These are phyloP conservation scores for Orbilia quercus DNA, from an alignment of 2,329 filamentous ascomycete species.

Conservation along the genomic window DNA sequence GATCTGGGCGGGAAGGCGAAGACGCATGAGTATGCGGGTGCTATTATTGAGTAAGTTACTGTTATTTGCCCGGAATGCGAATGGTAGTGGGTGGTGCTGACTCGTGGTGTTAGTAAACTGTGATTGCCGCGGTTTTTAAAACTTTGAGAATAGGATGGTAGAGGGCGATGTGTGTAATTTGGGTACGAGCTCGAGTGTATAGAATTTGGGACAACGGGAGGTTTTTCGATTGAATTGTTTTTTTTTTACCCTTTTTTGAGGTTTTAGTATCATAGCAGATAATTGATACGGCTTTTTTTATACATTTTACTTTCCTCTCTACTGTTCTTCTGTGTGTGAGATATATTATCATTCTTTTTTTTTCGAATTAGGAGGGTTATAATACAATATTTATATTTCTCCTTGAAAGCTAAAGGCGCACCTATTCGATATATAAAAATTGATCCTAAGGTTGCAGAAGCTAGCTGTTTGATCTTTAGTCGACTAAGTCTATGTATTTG, in stretches of 20 bases:
- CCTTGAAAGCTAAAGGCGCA: too few relatives aligned
- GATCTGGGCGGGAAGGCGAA: constrained; percentile 96
- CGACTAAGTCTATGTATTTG: too few relatives aligned
- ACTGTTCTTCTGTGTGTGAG: constrained; percentile 9
- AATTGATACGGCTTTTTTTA: constrained; percentile 32
- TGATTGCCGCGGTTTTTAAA: constrained; percentile 6
- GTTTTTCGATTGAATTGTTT: constrained; percentile 8
- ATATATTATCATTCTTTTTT: constrained; percentile 13
- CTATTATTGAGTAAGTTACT: constrained; percentile 80
- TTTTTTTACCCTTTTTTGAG: constrained; percentile 1
- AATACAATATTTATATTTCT: background rate
- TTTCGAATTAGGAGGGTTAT: background rate
- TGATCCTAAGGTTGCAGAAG: too few relatives aligned
- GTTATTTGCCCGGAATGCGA: too few relatives aligned
- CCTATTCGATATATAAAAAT: too few relatives aligned
- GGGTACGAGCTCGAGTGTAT: constrained; percentile 33
- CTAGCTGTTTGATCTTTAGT: too few relatives aligned
- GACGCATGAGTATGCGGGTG: constrained; percentile 91
- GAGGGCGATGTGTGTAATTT: background rate
- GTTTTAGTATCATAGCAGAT: constrained; percentile 34
- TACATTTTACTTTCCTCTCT: constrained; percentile 18
- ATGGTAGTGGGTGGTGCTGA: too few relatives aligned
- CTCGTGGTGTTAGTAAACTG: constrained; percentile 36
- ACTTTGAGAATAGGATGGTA: background rate
- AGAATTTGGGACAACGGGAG: constrained; percentile 32